Conservation (phyloP, 2,329 filamentous ascomycete genomes). For the Parafenestella ontariensis region DNA sequence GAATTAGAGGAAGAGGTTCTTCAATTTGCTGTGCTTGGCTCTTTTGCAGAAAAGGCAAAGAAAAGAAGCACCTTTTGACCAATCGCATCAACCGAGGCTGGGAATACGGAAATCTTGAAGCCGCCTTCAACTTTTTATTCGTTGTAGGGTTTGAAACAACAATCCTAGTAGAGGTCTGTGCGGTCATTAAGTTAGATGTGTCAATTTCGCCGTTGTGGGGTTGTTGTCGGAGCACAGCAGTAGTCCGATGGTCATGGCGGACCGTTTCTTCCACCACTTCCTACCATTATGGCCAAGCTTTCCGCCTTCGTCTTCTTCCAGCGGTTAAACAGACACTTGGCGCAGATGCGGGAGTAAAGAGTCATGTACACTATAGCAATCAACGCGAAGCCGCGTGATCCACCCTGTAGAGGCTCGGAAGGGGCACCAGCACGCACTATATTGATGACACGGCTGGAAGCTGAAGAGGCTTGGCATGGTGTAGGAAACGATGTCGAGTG, state of each 20-base stretch:
- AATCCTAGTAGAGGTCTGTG: constrained; percentile 19
- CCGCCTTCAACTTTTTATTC: constrained; percentile 12
- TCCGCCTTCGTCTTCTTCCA: constrained; percentile 20
- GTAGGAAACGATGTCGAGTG: not conserved
- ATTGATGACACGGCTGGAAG: constrained; percentile 4
- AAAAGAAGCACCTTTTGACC: constrained; percentile 1
- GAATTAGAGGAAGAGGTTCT: constrained; percentile 15
- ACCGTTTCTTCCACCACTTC: constrained; percentile 10
- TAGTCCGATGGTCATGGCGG: constrained; percentile 14
- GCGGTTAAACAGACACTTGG: constrained; percentile 29
- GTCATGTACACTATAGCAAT: constrained; percentile 12
- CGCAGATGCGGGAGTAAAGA: constrained; percentile 14
- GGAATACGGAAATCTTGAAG: not conserved
- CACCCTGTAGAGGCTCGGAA: constrained; percentile 9
- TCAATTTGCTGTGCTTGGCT: constrained; percentile 29
- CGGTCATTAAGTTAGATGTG: constrained; percentile 29
- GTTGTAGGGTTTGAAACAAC: constrained; percentile 27
- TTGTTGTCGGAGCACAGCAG: constrained; percentile 11
- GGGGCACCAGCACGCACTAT: constrained; percentile 2
- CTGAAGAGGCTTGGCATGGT: constrained; percentile 4
- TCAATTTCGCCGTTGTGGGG: constrained; percentile 33
- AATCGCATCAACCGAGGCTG: constrained; percentile 1
- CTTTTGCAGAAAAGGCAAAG: constrained; percentile 1
- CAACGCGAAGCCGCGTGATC: constrained; percentile 13
- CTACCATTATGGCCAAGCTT: constrained; percentile 20